Conservation (phyloP, 306 rosid species). For the Trifolium fragiferum region DNA sequence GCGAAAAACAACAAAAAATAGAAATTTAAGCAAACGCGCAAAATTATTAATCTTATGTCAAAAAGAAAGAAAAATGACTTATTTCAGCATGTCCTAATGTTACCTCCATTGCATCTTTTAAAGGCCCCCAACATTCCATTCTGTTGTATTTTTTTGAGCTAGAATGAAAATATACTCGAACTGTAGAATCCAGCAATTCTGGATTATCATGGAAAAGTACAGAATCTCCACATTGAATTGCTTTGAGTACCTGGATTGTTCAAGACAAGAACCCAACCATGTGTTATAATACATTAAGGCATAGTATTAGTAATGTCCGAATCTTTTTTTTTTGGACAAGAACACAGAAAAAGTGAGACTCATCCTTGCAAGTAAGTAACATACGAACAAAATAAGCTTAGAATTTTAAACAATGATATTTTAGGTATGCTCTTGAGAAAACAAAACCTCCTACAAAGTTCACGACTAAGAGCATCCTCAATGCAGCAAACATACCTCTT, state of each 20-base stretch:
- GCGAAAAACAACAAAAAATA: no score
- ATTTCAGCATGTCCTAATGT: no score
- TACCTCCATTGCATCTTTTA: conserved; percentile 84
- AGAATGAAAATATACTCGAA: conserved; percentile 89
- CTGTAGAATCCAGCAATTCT: conserved; percentile 70
- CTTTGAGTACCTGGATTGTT: conserved; percentile 72
- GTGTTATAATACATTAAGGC: conserved; percentile 22
- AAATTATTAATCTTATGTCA: no score
- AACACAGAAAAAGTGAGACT: conserved; percentile 7
- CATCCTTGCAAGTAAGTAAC: conserved; percentile 9
- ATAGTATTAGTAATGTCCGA: conserved; percentile 6
- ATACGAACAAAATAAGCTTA: conserved; percentile 1
- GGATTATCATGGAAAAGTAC: conserved; percentile 73
- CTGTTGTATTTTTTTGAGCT: conserved; percentile 73
- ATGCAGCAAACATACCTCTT: neutral
- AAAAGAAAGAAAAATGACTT: no score
- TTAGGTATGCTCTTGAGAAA: conserved; percentile 22
- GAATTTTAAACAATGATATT: neutral
- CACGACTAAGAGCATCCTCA: neutral
- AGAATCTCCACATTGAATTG: conserved; percentile 83
- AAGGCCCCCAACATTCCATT: conserved; percentile 94
- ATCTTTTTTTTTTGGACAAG: neutral
- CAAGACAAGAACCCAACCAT: conserved; percentile 23
- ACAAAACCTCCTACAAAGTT: conserved; percentile 16
- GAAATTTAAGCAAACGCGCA: no score